Percentiles rank a stretch among this genome's conserved stretches.
Evolutionary conservation across 768 basidiomycete genomes (phyloP).

Genomic region (Leccinum olivaceopallidum): DNA sequence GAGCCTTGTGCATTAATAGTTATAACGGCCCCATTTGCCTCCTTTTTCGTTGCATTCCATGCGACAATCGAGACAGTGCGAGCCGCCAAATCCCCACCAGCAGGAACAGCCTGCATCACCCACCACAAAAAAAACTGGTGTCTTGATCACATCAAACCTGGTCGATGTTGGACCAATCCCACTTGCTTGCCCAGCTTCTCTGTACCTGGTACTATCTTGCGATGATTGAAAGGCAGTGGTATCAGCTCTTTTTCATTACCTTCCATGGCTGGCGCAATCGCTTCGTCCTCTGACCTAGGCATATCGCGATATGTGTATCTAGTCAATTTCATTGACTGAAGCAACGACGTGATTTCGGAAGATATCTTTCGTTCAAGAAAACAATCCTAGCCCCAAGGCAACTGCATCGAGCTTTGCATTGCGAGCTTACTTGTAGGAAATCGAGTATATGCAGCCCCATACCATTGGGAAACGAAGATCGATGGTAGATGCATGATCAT

Average conservation of each 20-base stretch:
- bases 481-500: neutral
- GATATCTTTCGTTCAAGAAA: neutral
- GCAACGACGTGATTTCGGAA: neutral
- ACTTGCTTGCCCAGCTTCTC: too few relatives aligned
- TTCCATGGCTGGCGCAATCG: too few relatives aligned
- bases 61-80: conserved; percentile 49
- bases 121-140: too few relatives aligned
- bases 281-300: too few relatives aligned
- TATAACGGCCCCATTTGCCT: conserved; percentile 15
- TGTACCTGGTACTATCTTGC: too few relatives aligned
- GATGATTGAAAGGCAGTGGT: too few relatives aligned
- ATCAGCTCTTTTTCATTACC: too few relatives aligned
- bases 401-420: neutral
- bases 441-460: too few relatives aligned
- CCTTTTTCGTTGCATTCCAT: conserved; percentile 43
- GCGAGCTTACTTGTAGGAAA: neutral
- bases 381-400: neutral
- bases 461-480: neutral
- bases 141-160: too few relatives aligned
- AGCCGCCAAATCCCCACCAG: conserved; percentile 76
- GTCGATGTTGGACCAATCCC: too few relatives aligned
- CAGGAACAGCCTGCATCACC: conserved; percentile 56
- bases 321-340: neutral
- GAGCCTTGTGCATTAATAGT: conserved; percentile 47
- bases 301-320: neutral